A percentile compares a stretch with the other conserved stretches of the same genome.
These are phyloP conservation scores for Penicillium verhagenii DNA, from an alignment of 495 filamentous ascomycete species.

Conservation along the genomic window DNA sequence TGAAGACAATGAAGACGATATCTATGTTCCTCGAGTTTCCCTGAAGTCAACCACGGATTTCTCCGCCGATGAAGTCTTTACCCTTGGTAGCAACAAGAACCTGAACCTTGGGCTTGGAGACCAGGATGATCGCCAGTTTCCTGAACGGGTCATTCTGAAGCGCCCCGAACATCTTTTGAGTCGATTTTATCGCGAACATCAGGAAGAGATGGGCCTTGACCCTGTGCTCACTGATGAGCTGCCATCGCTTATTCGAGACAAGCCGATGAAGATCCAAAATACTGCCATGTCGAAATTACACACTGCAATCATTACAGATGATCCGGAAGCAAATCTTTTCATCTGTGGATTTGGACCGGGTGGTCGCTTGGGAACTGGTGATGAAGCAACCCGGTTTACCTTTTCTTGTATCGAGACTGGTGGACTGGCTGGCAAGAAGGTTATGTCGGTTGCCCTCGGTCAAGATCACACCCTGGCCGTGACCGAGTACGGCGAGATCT, in stretches of 20 bases:
- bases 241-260: conserved; percentile 66
- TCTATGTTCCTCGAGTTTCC: conserved; percentile 15
- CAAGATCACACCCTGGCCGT: conserved; percentile 89
- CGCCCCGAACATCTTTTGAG: conserved; percentile 78
- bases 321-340: conserved; percentile 88
- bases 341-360: conserved; percentile 90
- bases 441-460: conserved; percentile 74
- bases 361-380: conserved; percentile 85
- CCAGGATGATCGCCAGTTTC: conserved; percentile 89
- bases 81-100: conserved; percentile 95
- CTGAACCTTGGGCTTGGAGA: conserved; percentile 88
- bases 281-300: conserved; percentile 87
- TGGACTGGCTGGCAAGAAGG: conserved; percentile 65
- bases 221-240: conserved; percentile 43
- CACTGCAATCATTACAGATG: conserved; percentile 85
- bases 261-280: conserved; percentile 69
- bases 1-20: conserved; percentile 37
- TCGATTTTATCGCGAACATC: conserved; percentile 63
- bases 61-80: conserved; percentile 82
- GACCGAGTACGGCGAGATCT: conserved; percentile 76
- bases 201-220: conserved; percentile 37
- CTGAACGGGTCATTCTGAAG: conserved; percentile 74
- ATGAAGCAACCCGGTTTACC: conserved; percentile 81
- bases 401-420: conserved; percentile 78
- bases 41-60: conserved; percentile 39